Conservation (phyloP, 2,329 filamentous ascomycete genomes). For the Tympanopsis confertula region DNA sequence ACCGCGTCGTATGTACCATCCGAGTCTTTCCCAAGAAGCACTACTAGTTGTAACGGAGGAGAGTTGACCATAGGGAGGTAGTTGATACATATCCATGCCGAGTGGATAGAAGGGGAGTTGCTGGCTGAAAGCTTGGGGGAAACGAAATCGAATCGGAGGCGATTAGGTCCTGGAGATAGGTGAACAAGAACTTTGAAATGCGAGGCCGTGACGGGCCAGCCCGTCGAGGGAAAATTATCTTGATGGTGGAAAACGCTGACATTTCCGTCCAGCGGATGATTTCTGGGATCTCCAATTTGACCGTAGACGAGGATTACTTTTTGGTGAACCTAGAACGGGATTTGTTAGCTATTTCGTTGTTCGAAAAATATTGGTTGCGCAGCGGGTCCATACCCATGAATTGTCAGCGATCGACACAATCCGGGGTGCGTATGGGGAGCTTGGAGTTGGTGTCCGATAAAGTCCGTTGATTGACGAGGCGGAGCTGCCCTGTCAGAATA, state of each 20-base stretch:
- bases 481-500: background rate
- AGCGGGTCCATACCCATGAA: constrained; percentile 1
- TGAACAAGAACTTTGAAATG: constrained; percentile 88
- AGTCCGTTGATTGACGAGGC: background rate
- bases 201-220: constrained; percentile 79
- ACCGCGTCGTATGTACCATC: constrained; percentile 73
- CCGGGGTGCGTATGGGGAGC: background rate
- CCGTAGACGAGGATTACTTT: constrained; percentile 77
- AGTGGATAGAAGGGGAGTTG: constrained; percentile 59
- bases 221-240: constrained; percentile 70
- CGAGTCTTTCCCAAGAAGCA: constrained; percentile 80
- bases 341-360: too few relatives aligned
- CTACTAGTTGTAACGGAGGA: constrained; percentile 80
- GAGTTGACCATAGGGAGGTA: constrained; percentile 70
- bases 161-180: constrained; percentile 83
- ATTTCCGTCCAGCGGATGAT: constrained; percentile 63
- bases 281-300: constrained; percentile 62
- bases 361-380: too few relatives aligned
- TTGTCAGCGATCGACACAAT: background rate
- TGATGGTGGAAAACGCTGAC: constrained; percentile 72
- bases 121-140: constrained; percentile 69
- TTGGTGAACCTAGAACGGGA: constrained; percentile 88
- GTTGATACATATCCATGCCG: constrained; percentile 71
- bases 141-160: constrained; percentile 74
- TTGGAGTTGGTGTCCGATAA: background rate